Evolutionary conservation across 2,329 filamentous ascomycete genomes (phyloP).

Genomic region (Ceratocystis harringtonii): DNA sequence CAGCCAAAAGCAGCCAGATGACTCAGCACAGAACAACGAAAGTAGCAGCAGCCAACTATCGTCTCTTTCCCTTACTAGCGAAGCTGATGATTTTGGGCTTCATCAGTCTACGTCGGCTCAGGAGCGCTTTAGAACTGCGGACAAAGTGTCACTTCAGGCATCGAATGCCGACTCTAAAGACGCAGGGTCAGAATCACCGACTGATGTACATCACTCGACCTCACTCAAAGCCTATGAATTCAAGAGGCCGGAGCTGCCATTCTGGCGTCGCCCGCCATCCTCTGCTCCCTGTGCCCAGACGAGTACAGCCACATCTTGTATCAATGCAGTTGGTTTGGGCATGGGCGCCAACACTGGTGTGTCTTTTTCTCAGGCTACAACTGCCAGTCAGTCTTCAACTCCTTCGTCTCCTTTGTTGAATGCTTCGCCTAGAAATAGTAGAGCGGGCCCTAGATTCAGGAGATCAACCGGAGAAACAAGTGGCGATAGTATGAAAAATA

Average conservation of each 20-base stretch:
- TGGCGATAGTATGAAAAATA: neutral
- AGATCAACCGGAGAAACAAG: conserved; percentile 1
- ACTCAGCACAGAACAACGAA: neutral
- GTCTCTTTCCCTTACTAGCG: neutral
- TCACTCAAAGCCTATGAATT: neutral
- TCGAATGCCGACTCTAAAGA: neutral
- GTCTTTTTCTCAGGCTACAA: conserved; percentile 32
- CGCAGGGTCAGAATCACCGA: too few species aligned
- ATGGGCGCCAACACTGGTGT: conserved; percentile 17
- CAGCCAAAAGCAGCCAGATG: neutral
- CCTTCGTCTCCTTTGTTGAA: conserved; percentile 23
- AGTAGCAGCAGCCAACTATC: neutral
- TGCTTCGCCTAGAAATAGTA: conserved; percentile 17
- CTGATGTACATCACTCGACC: neutral
- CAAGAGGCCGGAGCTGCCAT: neutral
- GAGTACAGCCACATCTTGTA: neutral
- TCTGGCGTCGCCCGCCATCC: conserved; percentile 1
- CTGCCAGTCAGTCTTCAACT: conserved; percentile 24
- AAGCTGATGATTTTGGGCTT: neutral
- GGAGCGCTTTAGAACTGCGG: neutral
- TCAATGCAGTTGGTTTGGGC: conserved; percentile 17
- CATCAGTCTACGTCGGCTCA: neutral
- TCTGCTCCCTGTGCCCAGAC: neutral
- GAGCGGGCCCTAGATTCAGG: neutral
- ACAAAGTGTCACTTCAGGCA: neutral